Percentiles rank a stretch among this genome's conserved stretches.
Evolutionary conservation across 2,329 filamentous ascomycete genomes (phyloP).

Genomic region (Aspergillus aculeatinus): DNA sequence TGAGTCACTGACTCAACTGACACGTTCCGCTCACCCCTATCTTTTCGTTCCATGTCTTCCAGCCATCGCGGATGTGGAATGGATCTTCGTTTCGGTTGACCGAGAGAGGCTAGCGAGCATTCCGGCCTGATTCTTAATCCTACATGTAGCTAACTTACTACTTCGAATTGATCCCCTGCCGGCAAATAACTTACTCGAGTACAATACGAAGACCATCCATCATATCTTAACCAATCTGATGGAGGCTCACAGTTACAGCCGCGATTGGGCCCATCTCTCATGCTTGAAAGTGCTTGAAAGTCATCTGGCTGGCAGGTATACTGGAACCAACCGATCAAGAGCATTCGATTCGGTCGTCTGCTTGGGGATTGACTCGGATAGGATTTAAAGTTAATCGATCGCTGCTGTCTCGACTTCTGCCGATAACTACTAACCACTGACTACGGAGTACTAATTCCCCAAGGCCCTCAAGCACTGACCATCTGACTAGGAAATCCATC

Average conservation of each 20-base stretch:
- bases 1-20: background rate
- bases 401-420: conserved; percentile 6
- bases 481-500: background rate
- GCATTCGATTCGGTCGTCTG: no score
- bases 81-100: background rate
- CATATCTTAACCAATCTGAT: background rate
- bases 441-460: no score
- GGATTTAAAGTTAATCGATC: conserved; percentile 17
- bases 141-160: background rate
- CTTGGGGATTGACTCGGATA: conserved; percentile 8
- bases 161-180: background rate
- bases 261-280: background rate
- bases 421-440: background rate
- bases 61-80: conserved; percentile 2
- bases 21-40: conserved; percentile 2
- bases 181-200: background rate
- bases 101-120: conserved; percentile 4
- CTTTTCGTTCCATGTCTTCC: background rate
- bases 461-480: conserved; percentile 4
- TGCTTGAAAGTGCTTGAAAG: background rate
- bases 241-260: background rate
- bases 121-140: conserved; percentile 5
- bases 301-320: background rate
- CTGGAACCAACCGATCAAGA: background rate
- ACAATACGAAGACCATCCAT: background rate